Conservation (phyloP, 2,329 filamentous ascomycete species). For the Talaromyces sp. region DNA sequence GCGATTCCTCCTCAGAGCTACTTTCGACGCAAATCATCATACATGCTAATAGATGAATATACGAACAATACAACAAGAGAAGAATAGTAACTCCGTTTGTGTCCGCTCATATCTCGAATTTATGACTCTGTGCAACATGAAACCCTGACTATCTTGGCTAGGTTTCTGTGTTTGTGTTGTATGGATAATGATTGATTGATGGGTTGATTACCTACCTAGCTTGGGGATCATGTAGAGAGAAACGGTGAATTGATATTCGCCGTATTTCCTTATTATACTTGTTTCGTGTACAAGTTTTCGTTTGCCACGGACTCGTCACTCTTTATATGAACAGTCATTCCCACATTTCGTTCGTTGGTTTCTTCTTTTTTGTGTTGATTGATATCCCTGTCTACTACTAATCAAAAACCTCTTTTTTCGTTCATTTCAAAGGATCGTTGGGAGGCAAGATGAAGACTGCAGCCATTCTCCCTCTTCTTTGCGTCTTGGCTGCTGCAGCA, state of each 20-base stretch:
- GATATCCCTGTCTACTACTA: background rate
- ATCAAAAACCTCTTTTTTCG: background rate
- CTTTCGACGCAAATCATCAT: background rate
- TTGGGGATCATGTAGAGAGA: background rate
- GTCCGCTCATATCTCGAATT: background rate
- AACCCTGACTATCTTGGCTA: background rate
- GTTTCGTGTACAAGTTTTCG: background rate
- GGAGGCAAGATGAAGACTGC: constrained; percentile 2
- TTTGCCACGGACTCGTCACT: background rate
- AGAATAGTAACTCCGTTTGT: background rate
- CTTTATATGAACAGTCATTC: background rate
- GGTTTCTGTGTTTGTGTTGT: background rate
- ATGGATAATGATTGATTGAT: background rate
- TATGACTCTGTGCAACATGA: background rate
- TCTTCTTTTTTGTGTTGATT: no score
- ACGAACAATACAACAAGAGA: background rate
- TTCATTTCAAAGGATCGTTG: background rate
- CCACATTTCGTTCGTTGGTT: background rate
- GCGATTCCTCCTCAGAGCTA: background rate
- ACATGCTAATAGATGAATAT: background rate
- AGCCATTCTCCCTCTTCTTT: background rate
- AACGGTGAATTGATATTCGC: background rate
- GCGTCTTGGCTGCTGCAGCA: constrained; percentile 3
- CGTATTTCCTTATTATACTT: background rate
- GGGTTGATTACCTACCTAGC: background rate